Conservation (phyloP, 768 basidiomycete genomes). For the Tricholoma bakamatsutake region DNA sequence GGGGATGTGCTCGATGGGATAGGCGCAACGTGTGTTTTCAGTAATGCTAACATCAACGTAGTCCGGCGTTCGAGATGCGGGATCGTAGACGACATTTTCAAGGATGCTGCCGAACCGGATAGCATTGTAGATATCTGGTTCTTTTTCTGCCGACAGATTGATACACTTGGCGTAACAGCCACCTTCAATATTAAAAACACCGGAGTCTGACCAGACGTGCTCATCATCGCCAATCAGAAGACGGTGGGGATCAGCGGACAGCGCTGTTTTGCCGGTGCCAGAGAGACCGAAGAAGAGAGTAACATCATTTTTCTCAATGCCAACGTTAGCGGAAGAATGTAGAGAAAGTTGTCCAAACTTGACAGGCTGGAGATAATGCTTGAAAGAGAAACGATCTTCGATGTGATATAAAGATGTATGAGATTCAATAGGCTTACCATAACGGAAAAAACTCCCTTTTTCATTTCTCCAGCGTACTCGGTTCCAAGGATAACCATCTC, state of each 20-base stretch:
- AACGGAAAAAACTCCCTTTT: constrained; percentile 99
- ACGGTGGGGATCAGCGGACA: constrained; percentile 93
- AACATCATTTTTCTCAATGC: constrained; percentile 82
- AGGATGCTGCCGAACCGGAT: constrained; percentile 95
- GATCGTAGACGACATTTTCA: constrained; percentile 98
- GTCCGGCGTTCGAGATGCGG: constrained; percentile 73
- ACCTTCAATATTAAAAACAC: constrained; percentile 99
- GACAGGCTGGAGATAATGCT: constrained; percentile 98
- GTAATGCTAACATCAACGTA: constrained; percentile 97
- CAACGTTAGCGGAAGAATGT: constrained; percentile 97
- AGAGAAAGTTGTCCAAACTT: constrained; percentile 97
- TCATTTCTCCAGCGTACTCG: constrained; percentile 99
- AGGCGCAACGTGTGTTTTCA: constrained; percentile 98
- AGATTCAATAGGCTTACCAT: constrained; percentile 53
- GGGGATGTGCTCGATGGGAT: constrained; percentile 96
- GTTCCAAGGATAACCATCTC: constrained; percentile 99
- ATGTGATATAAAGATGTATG: constrained; percentile 7
- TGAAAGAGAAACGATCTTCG: constrained; percentile 11
- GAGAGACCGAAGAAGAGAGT: constrained; percentile 99
- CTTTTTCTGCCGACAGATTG: constrained; percentile 95
- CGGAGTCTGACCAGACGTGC: constrained; percentile 98
- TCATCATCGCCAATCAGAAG: constrained; percentile 97
- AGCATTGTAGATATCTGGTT: constrained; percentile 95
- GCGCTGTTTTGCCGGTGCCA: constrained; percentile 97
- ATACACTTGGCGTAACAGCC: constrained; percentile 99